Evolutionary conservation across 306 rosid species (phyloP).

Genomic region (Cucumis melo): DNA sequence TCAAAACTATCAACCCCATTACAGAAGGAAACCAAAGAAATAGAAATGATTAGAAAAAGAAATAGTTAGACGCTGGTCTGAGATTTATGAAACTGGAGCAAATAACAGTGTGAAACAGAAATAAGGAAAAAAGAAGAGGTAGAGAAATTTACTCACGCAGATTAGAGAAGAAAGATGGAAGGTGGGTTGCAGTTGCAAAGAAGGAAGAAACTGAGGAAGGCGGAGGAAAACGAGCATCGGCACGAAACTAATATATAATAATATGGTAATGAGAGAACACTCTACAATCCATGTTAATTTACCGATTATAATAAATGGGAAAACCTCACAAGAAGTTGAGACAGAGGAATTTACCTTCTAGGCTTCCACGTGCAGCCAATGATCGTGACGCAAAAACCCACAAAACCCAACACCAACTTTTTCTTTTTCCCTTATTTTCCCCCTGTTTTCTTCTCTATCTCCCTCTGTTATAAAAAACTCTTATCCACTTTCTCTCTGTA

Average conservation of each 20-base stretch:
- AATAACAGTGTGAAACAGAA: constrained; percentile 14
- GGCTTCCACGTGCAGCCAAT: constrained; percentile 47
- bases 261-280: constrained; percentile 6
- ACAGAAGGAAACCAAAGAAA: constrained; percentile 11
- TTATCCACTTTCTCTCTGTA: constrained; percentile 1
- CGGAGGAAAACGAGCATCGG: constrained; percentile 33
- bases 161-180: not conserved
- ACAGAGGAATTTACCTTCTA: constrained; percentile 26
- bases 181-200: constrained; percentile 16
- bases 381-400: constrained; percentile 33
- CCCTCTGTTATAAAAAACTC: not conserved
- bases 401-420: not conserved
- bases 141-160: constrained; percentile 26
- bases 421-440: not conserved
- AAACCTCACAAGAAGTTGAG: constrained; percentile 16
- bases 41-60: constrained; percentile 9
- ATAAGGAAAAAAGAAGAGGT: constrained; percentile 4
- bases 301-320: not conserved
- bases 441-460: not conserved
- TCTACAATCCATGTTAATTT: constrained; percentile 10
- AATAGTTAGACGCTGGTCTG: not conserved
- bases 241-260: constrained; percentile 18
- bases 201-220: constrained; percentile 38
- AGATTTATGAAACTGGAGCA: constrained; percentile 13
- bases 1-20: constrained; percentile 18